phyloP scores from a whole-genome alignment of 23 red algal species.

The Gracilaria gracilis region DNA sequence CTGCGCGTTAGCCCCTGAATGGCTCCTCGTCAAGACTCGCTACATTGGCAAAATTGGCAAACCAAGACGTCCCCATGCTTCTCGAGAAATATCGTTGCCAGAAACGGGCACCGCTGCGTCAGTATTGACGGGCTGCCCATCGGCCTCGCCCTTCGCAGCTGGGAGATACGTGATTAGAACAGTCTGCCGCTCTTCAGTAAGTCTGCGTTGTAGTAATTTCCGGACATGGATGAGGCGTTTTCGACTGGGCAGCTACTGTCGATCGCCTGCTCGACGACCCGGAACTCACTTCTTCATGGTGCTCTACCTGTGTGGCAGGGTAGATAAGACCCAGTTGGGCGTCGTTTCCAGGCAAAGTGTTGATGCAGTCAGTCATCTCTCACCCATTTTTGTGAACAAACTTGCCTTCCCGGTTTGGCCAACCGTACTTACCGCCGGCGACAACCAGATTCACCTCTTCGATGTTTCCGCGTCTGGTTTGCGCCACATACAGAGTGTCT shows the following conservation, averaged over 20 bases:
- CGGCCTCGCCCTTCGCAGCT: conserved; percentile 26
- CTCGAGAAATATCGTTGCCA: conserved; percentile 22
- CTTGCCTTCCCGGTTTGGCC: conserved; percentile 46
- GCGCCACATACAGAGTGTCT: conserved; percentile 25
- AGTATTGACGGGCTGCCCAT: conserved; percentile 7
- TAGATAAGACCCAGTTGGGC: conserved; percentile 6
- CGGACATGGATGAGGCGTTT: conserved; percentile 52
- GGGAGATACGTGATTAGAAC: conserved; percentile 39
- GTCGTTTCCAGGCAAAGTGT: not conserved
- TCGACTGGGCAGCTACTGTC: conserved; percentile 49
- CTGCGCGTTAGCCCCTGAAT: not conserved
- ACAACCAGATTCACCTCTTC: conserved; percentile 45
- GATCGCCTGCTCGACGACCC: conserved; percentile 43
- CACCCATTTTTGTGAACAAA: conserved; percentile 41
- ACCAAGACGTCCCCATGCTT: not conserved
- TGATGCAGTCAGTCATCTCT: conserved; percentile 13
- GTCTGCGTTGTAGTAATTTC: conserved; percentile 39
- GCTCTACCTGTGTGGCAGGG: conserved; percentile 20
- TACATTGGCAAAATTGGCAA: conserved; percentile 31
- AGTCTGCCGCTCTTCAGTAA: conserved; percentile 38
- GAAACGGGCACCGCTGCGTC: conserved; percentile 22
- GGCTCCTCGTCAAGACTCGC: conserved; percentile 15
- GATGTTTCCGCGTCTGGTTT: conserved; percentile 46
- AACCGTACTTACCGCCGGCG: conserved; percentile 35
- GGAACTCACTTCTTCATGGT: conserved; percentile 11